Conservation (phyloP, 768 basidiomycete species). For the Boletus edulis region DNA sequence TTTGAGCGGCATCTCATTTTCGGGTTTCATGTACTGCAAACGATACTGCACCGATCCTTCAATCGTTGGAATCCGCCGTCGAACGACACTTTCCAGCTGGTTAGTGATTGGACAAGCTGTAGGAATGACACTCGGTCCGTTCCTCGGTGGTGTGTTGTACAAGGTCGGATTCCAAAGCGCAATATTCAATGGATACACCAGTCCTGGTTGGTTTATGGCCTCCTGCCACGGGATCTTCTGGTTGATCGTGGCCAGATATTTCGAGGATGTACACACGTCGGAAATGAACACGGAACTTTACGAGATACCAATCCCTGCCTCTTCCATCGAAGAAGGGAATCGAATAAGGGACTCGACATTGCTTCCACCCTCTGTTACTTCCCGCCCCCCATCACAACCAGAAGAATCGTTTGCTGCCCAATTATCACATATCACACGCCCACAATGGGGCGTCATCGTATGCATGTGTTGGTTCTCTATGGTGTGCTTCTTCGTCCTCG, state of each 20-base stretch:
- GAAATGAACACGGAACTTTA: constrained; percentile 11
- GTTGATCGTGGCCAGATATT: constrained; percentile 35
- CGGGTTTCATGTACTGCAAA: constrained; percentile 39
- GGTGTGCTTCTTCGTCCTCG: constrained; percentile 69
- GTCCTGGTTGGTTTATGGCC: constrained; percentile 62
- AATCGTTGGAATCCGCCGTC: constrained; percentile 59
- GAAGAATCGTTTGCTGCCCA: constrained; percentile 9
- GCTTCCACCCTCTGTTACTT: background rate
- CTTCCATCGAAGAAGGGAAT: constrained; percentile 2
- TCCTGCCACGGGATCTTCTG: constrained; percentile 54
- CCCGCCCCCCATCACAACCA: background rate
- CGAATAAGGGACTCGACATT: background rate
- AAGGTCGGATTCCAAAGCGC: constrained; percentile 54
- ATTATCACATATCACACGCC: constrained; percentile 15
- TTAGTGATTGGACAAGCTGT: constrained; percentile 60
- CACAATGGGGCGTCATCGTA: constrained; percentile 51
- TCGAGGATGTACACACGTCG: constrained; percentile 37
- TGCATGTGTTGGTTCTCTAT: constrained; percentile 74
- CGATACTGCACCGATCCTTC: constrained; percentile 67
- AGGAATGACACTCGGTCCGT: constrained; percentile 63
- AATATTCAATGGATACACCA: constrained; percentile 67
- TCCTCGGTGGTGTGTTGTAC: constrained; percentile 59
- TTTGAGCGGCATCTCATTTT: constrained; percentile 58
- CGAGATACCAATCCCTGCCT: background rate
- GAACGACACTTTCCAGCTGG: constrained; percentile 61